A percentile compares a stretch with the other conserved stretches of the same genome.
These are phyloP conservation scores for Lentinula raphanica DNA, from an alignment of 768 basidiomycete species.

Conservation along the genomic window DNA sequence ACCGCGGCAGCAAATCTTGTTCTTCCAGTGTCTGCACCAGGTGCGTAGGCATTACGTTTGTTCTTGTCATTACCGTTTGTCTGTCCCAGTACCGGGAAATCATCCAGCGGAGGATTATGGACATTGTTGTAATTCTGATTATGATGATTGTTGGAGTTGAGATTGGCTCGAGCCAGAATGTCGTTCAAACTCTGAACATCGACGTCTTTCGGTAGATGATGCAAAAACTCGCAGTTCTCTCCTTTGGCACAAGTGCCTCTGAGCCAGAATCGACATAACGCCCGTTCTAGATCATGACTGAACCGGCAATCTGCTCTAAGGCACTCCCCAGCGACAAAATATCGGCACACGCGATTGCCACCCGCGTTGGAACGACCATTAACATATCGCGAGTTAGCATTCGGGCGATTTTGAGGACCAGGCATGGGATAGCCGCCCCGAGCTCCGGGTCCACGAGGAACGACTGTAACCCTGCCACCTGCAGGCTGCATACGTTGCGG, in stretches of 20 bases:
- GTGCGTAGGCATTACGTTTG: constrained; percentile 44
- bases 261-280: constrained; percentile 95
- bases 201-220: constrained; percentile 82
- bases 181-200: constrained; percentile 68
- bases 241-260: constrained; percentile 96
- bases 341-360: constrained; percentile 85
- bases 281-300: constrained; percentile 93
- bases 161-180: constrained; percentile 61
- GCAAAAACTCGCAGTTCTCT: constrained; percentile 93
- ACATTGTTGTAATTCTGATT: constrained; percentile 26
- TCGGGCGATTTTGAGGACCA: constrained; percentile 11
- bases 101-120: constrained; percentile 43
- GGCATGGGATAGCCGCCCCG: constrained; percentile 34
- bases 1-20: constrained; percentile 88
- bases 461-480: constrained; percentile 63
- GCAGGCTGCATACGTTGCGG: constrained; percentile 50
- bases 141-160: constrained; percentile 41
- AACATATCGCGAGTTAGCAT: constrained; percentile 35
- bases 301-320: constrained; percentile 95
- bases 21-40: constrained; percentile 63
- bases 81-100: constrained; percentile 67
- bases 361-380: constrained; percentile 55
- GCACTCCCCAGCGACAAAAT: constrained; percentile 96
- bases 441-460: constrained; percentile 47
- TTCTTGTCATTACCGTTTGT: constrained; percentile 33